Base-by-base conservation (phyloP, 805 yeast genomes). In the Sugiyamaella americana region DNA sequence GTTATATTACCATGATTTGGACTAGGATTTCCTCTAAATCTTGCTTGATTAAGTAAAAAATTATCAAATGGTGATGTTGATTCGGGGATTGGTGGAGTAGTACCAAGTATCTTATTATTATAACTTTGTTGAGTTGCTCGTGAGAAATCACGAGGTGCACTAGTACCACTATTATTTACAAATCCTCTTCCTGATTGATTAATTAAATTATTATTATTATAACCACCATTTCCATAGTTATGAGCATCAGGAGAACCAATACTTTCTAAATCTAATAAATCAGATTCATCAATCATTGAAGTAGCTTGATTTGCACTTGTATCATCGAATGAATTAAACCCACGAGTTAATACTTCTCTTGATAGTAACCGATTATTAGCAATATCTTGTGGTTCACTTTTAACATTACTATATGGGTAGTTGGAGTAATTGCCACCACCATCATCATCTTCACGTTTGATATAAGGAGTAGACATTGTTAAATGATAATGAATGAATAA, bases 61-160 rank as follows among this genome's bases (percentile, higher is more conserved):
- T 57, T 60, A 45, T 61, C 60, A 43, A 59, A 59, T 20, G 65
- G 63, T 10, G 63, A 58, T 24, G 61, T 48, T 11, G 60, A 53
- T 36, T 44, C 55, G 20, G 57, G 56, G 5, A 57, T 43, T 1
- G 63, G 59, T 19, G 63, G 59, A 11, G 62, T 54, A 23, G 54
- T 48, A 6, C 59, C 56, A 17, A 40, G 37, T 3, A 11, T 10
- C 16, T 20, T 35, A 17, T 34, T 19, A 3, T 32, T 19, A 19
- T 44, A 20, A 13, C 48, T 29, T 17, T 11, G 30, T 20, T 17
- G 13, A 8, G 46, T 32, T 11, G 36, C 38, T 8, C 32, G 32
- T 8, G 32, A 26, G 32, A 26, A 26, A 26, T 18, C 43, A 30
- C 23, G 30, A 21, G 26, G 10, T 13, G 38, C 38, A 8, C 11